Evolutionary conservation across 345 rosid species (phyloP).

Genomic region (thale cress (Arabidopsis thaliana)): DNA sequence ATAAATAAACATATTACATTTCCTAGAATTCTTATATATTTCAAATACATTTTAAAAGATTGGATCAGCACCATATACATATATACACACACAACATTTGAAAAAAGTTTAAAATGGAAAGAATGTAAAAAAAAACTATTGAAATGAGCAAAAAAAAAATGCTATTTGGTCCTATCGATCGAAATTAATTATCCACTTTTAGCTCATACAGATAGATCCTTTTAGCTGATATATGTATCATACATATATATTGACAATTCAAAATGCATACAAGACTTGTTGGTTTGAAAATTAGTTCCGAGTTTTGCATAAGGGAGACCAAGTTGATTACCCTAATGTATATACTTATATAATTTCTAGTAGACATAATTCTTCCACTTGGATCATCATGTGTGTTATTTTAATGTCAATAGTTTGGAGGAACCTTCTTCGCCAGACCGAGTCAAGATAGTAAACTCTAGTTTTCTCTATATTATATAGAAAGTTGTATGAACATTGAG

Average conservation of each 20-base stretch:
- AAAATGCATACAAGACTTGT: not conserved
- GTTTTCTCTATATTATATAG: not conserved
- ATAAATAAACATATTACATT: too few species aligned
- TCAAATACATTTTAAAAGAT: too few species aligned
- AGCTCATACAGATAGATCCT: not conserved
- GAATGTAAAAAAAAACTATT: too few species aligned
- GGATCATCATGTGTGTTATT: constrained; percentile 31
- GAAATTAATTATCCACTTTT: constrained; percentile 3
- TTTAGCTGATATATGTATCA: not conserved
- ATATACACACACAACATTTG: too few species aligned
- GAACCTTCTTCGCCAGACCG: constrained; percentile 33
- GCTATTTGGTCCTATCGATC: not conserved
- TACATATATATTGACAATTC: not conserved
- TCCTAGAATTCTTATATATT: too few species aligned
- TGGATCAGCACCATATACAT: too few species aligned
- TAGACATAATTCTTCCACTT: constrained; percentile 33
- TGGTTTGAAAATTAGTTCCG: constrained; percentile 31
- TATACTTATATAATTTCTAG: not conserved
- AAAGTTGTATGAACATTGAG: constrained; percentile 2
- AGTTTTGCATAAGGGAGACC: constrained; percentile 18
- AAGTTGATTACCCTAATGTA: constrained; percentile 10
- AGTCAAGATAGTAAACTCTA: constrained; percentile 13
- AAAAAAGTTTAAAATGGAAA: too few species aligned
- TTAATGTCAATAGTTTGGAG: constrained; percentile 24
- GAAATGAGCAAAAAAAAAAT: not conserved